Evolutionary conservation across 1,139 yeast species (phyloP), one percentile per base, ranked within the genome.

Genomic region (Arxiozyma bovina): DNA sequence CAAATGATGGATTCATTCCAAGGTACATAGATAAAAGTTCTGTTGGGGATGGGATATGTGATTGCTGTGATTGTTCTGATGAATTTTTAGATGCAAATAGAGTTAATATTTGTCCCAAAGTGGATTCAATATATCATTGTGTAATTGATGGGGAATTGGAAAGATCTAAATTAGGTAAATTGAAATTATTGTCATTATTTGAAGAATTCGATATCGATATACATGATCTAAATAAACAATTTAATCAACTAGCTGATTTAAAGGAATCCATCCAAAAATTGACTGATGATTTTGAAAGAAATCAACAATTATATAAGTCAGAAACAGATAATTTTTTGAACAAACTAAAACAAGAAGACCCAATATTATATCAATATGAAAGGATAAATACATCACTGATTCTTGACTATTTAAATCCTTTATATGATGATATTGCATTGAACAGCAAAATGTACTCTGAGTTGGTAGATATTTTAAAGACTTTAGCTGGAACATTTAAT

Each of bases 31-130:
- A 83, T 11, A 62, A 60, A 5, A 81, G 75, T 63, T 77, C 83
- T 60, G 84, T 91, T 42, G 82, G 85, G 63, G 99, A 94, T 70
- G 98, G 98, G 0, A 83, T 85, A 3, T 94, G 99, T 73, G 99
- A 94, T 68, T 93, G 99, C 70, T 94, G 99, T 70, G 99, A 94
- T 70, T 98, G 99, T 1, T 80, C 93, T 1, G 99, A 94, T 69
- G 99, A 94, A 70, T 15, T 77, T 67, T 23, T 86, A 94, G 66
- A 80, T 79, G 15, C 77, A 81, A 61, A 15, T n/a, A 44, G 42
- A 12, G 48, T 15, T 1, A 75, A 73, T 56, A 50, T 48, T 7
- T 91, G 98, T 68, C 63, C 60, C 0, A 80, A 81, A 57, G 74
- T 81, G 56, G 70, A 72, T 38, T 64, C 63, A 1, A 67, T 70